Base-by-base conservation (phyloP, 164 flowering plant species). In the Nymphaea colorata region DNA sequence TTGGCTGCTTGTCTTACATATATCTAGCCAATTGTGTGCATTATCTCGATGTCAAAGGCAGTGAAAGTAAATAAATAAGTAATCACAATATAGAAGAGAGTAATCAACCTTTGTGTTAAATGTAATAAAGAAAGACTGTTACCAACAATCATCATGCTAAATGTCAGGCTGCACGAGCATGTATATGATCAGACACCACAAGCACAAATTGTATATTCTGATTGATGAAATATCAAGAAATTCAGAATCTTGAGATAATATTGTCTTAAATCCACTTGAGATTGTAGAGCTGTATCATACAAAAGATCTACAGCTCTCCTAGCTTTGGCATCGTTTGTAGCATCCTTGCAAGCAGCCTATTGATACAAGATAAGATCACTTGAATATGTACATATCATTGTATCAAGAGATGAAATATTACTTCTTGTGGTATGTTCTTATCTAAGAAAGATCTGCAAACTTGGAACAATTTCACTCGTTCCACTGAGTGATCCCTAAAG, bases 321-420 rank as follows among this genome's bases (percentile, higher is more conserved):
- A 64, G 97, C 97, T 61, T 94, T 97, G 3, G 72, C 53, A 72
- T 89, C 84, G 2, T 91, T 95, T 0, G 99, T 95, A 4, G 78
- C 83, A 67, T 83, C 81, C 79, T 85, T 90, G 79, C 96, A 88
- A n/a, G 99, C 97, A 81, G 97, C 99, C 97, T 93, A 85, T 47
- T 16, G 63, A 61, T 61, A n/a, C 64, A 60, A 18, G 42, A 42
- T 41, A 67, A 45, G n/a, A 57, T 36, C 7, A 66, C 25, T n/a
- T n/a, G n/a, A n/a, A n/a, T n/a, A 42, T 17, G 3, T 11, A 59
- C 61, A 67, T 3, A 3, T 42, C 12, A 3, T 42, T 17, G 44
- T 43, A 3, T 4, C 11, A 45, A 62, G 53, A 6, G n/a, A 10
- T 12, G 6, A 4, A n/a, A n/a, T n/a, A n/a, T n/a, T n/a, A n/a